A percentile compares a stretch with the other conserved stretches of the same genome.
These are phyloP conservation scores for Diaporthe nobilis DNA, from an alignment of 2,329 filamentous ascomycete species.

Conservation along the genomic window DNA sequence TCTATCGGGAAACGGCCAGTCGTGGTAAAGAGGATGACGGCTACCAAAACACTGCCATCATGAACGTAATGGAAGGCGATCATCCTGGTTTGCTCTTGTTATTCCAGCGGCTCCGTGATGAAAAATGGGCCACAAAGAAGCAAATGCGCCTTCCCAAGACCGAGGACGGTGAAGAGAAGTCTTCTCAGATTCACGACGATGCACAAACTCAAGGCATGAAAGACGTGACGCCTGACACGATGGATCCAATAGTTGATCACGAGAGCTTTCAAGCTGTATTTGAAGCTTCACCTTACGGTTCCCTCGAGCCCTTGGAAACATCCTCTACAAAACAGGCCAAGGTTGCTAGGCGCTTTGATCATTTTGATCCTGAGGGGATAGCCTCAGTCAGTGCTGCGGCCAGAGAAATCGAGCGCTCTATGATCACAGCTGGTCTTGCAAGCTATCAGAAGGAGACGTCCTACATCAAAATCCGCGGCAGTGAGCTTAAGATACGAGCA, in stretches of 20 bases:
- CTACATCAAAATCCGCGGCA: background rate
- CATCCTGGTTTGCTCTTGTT: background rate
- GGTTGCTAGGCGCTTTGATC: background rate
- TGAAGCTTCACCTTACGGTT: background rate
- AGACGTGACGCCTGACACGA: background rate
- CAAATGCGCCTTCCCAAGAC: background rate
- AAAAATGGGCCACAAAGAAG: background rate
- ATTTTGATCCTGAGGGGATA: conserved; percentile 6
- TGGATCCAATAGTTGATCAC: no score
- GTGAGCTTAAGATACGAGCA: conserved; percentile 7
- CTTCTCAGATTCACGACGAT: background rate
- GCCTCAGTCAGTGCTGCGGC: conserved; percentile 26
- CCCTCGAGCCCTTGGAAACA: no score
- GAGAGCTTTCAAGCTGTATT: background rate
- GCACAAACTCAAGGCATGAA: background rate
- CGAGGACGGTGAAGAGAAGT: background rate
- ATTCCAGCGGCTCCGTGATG: conserved; percentile 10
- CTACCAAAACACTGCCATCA: background rate
- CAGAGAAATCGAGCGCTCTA: conserved; percentile 11
- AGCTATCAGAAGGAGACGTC: background rate
- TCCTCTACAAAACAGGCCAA: no score
- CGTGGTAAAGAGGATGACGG: background rate
- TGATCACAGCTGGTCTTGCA: conserved; percentile 24
- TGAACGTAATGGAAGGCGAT: background rate
- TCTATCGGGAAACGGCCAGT: conserved; percentile 7